Base-by-base conservation (phyloP, 495 filamentous ascomycete genomes). In the Collariella sp. region DNA sequence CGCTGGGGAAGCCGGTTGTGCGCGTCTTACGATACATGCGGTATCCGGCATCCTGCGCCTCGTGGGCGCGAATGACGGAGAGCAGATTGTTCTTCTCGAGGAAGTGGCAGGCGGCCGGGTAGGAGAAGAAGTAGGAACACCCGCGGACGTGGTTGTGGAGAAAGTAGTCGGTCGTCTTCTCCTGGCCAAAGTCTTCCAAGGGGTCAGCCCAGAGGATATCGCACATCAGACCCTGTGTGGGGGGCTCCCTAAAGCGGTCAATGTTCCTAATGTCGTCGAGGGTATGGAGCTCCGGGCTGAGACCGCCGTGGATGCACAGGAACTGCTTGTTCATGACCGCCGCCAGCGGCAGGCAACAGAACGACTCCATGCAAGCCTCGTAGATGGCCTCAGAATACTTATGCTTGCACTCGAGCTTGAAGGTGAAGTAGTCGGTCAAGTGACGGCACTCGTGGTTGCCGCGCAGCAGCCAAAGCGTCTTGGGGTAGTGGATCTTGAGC, bases 311-410 rank as follows among this genome's bases (percentile, higher is more conserved):
- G 58, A 98, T 98, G 71, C 93, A 98, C 62, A 98, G 75, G 70
- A 98, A 98, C 61, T 98, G 93, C 77, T 97, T 98, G 79, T 98
- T 98, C 93, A 98, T 98, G 54, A 98, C 83, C 16, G 93, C 93
- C 56, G 93, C 93, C 67, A 98, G 77, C 44, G 93, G 93, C 61
- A 98, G 76, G 60, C 85, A 77, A 68, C 93, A 98, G 79, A 98
- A 98, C 29, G 93, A 91, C 55, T 96, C 89, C 82, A 96, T 91
- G 72, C 93, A 96, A 35, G 93, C 93, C 70, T 98, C 93, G 68
- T 98, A 98, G 55, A 98, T 83, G 59, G 79, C 80, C 72, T 96
- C 93, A 45, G 88, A 94, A 72, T 98, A 98, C 66, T 98, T 98
- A 80, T 98, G 90, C 74, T 93, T 95, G 76, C 93, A 98, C 71